Evolutionary conservation across 108 stramenopile genomes (phyloP).

Genomic region (Stephanodiscus triporus): DNA sequence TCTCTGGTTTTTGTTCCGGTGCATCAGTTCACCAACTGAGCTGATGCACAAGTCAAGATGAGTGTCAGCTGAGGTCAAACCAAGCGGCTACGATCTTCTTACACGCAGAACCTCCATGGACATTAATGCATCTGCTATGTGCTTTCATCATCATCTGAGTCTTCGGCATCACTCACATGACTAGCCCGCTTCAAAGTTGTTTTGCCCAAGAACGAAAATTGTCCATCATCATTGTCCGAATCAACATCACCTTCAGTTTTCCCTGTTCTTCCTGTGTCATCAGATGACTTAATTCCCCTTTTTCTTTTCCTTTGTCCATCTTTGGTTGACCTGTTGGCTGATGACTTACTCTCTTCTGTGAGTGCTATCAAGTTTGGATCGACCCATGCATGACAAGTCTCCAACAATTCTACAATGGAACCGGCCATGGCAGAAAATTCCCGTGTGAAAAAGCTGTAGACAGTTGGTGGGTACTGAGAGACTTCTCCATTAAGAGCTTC

Average conservation of each 20-base stretch:
- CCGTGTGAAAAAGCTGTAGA: slow-evolving; percentile 80
- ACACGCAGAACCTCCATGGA: too few relatives aligned
- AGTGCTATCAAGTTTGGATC: slow-evolving; percentile 80
- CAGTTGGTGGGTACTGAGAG: slow-evolving; percentile 31
- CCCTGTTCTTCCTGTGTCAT: slow-evolving; percentile 18
- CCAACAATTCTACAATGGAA: slow-evolving; percentile 62
- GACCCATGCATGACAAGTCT: slow-evolving; percentile 61
- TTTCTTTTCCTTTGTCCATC: slow-evolving; percentile 13
- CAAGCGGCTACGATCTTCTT: too few relatives aligned
- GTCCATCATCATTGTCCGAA: slow-evolving; percentile 51
- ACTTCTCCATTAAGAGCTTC: slow-evolving; percentile 30
- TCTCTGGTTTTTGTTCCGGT: too few relatives aligned
- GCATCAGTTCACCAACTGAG: too few relatives aligned
- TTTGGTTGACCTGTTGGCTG: slow-evolving; percentile 5
- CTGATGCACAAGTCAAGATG: too few relatives aligned
- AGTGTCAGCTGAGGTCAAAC: too few relatives aligned
- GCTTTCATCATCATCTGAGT: slow-evolving; percentile 25
- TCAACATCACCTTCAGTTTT: slow-evolving; percentile 21
- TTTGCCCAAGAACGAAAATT: slow-evolving; percentile 53
- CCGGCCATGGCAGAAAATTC: slow-evolving; percentile 67
- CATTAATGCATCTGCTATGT: not conserved
- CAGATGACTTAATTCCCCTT: slow-evolving; percentile 18
- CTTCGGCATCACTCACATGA: slow-evolving; percentile 69
- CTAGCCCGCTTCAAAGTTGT: slow-evolving; percentile 65
- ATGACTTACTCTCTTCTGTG: not conserved